Base-by-base conservation (phyloP, 2,329 filamentous ascomycete species). In the Gnomoniopsis sp. region DNA sequence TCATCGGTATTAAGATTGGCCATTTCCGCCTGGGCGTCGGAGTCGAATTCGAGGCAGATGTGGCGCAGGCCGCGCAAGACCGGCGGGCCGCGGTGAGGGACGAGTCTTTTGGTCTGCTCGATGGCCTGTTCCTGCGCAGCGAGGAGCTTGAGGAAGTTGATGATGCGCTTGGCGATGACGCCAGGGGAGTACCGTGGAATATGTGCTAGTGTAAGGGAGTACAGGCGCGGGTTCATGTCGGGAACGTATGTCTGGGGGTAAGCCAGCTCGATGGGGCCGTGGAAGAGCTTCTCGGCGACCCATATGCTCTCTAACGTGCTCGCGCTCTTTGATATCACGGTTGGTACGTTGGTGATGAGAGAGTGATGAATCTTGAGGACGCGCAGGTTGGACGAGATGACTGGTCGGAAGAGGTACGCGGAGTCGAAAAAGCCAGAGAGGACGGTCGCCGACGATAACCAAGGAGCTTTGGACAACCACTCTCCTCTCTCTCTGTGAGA, bases 331-430 rank as follows among this genome's bases (percentile, higher is more conserved):
- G 73, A 68, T 4, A 72, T 60, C 3, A 85, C 62, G 0, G 77
- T 78, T 2, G 79, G 80, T 10, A 83, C 73, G 44, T 78, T 75
- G 0, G 85, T 88, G 6, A 87, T 76, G 2, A 86, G 63, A 0
- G 84, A 87, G 66, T 88, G 85, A 53, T 88, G 85, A 6, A 85
- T 71, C 14, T 79, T 77, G 1, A 87, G 69, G 1, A 72, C 72
- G 34, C 79, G 77, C 4, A 87, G 71, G 62, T 82, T 82, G 1
- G 79, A 77, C 1, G 80, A 82, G 53, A 81, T 70, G 0, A 80
- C 77, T 0, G 83, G 82, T 0, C 83, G 76, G 56, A 84, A 78
- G 10, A 80, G 63, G 63, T 83, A 74, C 0, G 76, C 70, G 4
- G 72, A 70, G 8, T 78, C 77, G 11, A 80, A 63, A 8, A 80